A percentile compares a stretch with the other conserved stretches of the same genome.
phyloP scores from a whole-genome alignment of 2,329 filamentous ascomycete genomes.

The Botrytis deweyae region DNA sequence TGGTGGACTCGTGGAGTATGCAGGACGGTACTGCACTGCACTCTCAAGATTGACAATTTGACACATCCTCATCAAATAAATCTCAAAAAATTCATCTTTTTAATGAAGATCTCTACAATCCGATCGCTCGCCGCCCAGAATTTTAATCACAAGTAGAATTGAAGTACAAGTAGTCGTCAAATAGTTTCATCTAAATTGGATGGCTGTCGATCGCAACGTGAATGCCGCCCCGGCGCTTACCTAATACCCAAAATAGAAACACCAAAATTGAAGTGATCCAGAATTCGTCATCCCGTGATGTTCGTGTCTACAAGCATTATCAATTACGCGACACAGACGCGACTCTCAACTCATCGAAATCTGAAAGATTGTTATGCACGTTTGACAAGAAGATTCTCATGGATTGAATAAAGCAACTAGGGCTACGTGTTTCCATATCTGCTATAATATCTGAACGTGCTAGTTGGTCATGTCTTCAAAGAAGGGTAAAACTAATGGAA shows the following conservation, averaged over 20 bases:
- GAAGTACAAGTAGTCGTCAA: background rate
- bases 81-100: background rate
- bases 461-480: constrained; percentile 7
- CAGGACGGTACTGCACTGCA: background rate
- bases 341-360: background rate
- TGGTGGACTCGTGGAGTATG: background rate
- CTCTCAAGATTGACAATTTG: background rate
- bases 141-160: background rate
- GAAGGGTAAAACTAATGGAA: constrained; percentile 12
- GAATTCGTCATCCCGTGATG: constrained; percentile 12
- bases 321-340: constrained; percentile 9
- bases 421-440: background rate
- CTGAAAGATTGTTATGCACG: background rate
- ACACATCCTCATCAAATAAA: background rate
- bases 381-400: background rate
- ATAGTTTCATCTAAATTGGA: constrained; percentile 7
- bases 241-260: constrained; percentile 11
- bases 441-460: background rate
- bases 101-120: background rate
- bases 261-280: background rate
- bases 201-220: constrained; percentile 8
- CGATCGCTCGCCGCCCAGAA: background rate
- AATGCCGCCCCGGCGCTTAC: background rate
- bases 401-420: background rate
- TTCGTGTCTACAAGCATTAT: constrained; percentile 16